phyloP scores from a whole-genome alignment of 306 rosid genomes.

The Sophora flavescens region DNA sequence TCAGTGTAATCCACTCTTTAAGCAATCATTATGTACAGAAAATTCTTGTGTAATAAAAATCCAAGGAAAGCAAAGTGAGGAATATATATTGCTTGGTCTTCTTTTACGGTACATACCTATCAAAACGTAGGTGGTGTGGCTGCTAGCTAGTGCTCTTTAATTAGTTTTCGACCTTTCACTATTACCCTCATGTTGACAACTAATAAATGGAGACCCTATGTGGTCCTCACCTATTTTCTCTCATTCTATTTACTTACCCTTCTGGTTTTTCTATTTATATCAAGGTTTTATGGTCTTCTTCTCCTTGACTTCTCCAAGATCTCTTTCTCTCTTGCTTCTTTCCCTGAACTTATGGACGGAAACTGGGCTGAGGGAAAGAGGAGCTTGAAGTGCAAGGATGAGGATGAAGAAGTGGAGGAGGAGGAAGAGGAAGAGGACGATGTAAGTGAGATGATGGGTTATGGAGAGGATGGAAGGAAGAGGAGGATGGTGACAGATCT shows the following conservation, averaged over 20 bases:
- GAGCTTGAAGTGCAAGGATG: slow-evolving; percentile 47
- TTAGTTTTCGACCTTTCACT: slow-evolving; percentile 46
- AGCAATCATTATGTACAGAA: slow-evolving; percentile 2
- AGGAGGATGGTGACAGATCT: slow-evolving; percentile 46
- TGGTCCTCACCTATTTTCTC: slow-evolving; percentile 62
- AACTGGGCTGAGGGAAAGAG: slow-evolving; percentile 71
- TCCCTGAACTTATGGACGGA: slow-evolving; percentile 56
- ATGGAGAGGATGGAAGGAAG: slow-evolving; percentile 59
- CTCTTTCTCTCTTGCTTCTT: background rate
- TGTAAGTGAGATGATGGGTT: slow-evolving; percentile 42
- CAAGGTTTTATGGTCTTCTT: slow-evolving; percentile 32
- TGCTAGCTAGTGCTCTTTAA: slow-evolving; percentile 25
- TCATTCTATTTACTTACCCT: slow-evolving; percentile 38
- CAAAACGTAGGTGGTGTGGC: slow-evolving; percentile 25
- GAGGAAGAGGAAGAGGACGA: slow-evolving; percentile 52
- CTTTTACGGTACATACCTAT: slow-evolving; percentile 31
- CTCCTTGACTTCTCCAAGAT: slow-evolving; percentile 46
- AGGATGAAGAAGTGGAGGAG: slow-evolving; percentile 54
- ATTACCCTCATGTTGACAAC: slow-evolving; percentile 46
- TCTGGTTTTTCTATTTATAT: slow-evolving; percentile 51
- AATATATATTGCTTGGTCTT: slow-evolving; percentile 39
- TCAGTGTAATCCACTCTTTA: slow-evolving; percentile 3
- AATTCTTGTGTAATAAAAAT: slow-evolving; percentile 11
- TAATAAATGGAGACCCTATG: slow-evolving; percentile 52
- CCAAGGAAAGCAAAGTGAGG: background rate